Base-by-base conservation (phyloP, 176 grass and related monocot species). In the Triticum aestivum region DNA sequence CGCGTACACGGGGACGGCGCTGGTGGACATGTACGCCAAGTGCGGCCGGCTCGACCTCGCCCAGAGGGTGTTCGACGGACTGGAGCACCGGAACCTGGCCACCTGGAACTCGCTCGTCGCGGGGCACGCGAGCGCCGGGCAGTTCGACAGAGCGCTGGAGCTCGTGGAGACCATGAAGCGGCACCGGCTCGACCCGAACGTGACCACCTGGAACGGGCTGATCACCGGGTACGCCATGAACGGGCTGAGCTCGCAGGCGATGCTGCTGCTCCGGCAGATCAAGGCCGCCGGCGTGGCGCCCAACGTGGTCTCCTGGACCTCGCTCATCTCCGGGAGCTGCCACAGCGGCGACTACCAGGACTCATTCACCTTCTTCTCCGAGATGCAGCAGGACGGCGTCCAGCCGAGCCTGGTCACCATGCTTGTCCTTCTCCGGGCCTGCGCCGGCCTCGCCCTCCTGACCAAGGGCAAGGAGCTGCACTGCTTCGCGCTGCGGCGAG, bases 71-170 rank as follows among this genome's bases (percentile, higher is more conserved):
- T 94, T 97, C 61, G 79, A 92, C 56, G 78, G 23, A 0, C 42
- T 94, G 90, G 78, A 92, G 74, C 89, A 88, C 12, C 89, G 64
- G 83, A 97, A 97, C 86, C 67, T 91, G 42, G 72, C 81, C 64
- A 97, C 90, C 47, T 97, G 95, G 95, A 97, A 97, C 81, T 94
- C 95, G 4, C 76, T 97, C 37, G 63, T 97, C 68, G 59, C 95
- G 10, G 92, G 95, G 17, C 84, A 94, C 41, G 89, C 90, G 5
- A 91, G 71, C 13, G 86, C 69, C 1, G 87, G 79, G 4, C 61
- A 86, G 64, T 91, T 94, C 41, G 84, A 89, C 1, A 78, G 61
- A 72, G 90, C 95, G 1, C 39, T 97, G 64, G 79, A 89, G 47
- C 90, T 97, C 8, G 69, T 97, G 41, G 84, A 90, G 34, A 21